Evolutionary conservation across 2,329 filamentous ascomycete genomes (phyloP).

Genomic region (Alternaria triticina): DNA sequence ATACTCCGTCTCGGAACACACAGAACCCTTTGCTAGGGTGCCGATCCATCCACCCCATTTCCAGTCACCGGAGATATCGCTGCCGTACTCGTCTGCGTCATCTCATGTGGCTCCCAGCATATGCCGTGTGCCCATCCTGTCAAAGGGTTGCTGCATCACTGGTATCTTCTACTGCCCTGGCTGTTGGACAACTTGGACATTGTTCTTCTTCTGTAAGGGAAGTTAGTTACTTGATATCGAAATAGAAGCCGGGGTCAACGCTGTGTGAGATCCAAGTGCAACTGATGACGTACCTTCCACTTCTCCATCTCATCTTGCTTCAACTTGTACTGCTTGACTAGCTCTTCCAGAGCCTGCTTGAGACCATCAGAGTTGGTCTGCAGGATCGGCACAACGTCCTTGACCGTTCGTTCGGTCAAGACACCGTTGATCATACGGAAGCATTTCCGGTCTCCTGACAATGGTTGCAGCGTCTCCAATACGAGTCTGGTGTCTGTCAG

Average conservation of each 20-base stretch:
- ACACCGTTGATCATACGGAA: constrained; percentile 99
- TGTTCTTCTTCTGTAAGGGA: constrained; percentile 78
- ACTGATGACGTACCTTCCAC: constrained; percentile 81
- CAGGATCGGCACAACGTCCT: constrained; percentile 88
- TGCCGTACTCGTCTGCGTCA: constrained; percentile 17
- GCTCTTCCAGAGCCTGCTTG: constrained; percentile 90
- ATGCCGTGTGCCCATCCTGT: constrained; percentile 19
- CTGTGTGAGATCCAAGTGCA: neutral
- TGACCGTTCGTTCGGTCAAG: constrained; percentile 89
- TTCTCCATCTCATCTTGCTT: constrained; percentile 96
- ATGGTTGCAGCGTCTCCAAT: constrained; percentile 84
- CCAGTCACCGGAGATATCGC: constrained; percentile 12
- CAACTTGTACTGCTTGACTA: constrained; percentile 94
- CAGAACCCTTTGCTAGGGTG: neutral
- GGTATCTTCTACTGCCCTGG: constrained; percentile 44
- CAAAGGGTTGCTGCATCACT: constrained; percentile 21
- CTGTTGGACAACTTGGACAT: constrained; percentile 84
- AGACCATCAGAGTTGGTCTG: constrained; percentile 93
- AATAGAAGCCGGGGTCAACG: neutral
- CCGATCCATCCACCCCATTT: neutral
- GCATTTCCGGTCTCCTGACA: constrained; percentile 87
- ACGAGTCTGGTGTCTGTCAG: constrained; percentile 71
- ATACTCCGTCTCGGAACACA: neutral
- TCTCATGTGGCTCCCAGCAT: constrained; percentile 21
- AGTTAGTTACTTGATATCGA: constrained; percentile 15